phyloP scores from a whole-genome alignment of 441 rosid genomes.

The Eruca vesicaria region DNA sequence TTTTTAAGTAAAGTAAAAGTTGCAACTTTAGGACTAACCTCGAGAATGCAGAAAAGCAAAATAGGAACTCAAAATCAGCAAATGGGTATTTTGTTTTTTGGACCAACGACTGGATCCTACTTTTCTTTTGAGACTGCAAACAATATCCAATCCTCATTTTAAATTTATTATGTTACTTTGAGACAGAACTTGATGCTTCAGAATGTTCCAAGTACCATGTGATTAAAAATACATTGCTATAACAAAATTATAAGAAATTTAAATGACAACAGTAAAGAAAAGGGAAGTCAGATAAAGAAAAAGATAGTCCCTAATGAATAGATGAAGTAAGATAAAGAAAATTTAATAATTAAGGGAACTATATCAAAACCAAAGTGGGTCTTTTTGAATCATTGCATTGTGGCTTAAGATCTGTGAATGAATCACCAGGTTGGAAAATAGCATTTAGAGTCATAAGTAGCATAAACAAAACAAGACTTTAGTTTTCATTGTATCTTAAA shows the following conservation, averaged over 20 bases:
- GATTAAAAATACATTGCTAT: not conserved
- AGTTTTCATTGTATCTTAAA: not conserved
- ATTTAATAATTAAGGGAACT: conserved; percentile 2
- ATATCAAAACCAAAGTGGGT: conserved; percentile 9
- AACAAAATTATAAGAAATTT: not conserved
- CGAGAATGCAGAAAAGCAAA: conserved; percentile 32
- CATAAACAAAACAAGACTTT: conserved; percentile 3
- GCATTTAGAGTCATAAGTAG: conserved; percentile 5
- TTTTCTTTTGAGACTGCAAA: conserved; percentile 24
- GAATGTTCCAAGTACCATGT: conserved; percentile 36
- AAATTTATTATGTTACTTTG: conserved; percentile 30
- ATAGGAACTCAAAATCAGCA: conserved; percentile 33
- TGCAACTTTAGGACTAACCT: conserved; percentile 37
- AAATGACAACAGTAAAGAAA: conserved; percentile 31
- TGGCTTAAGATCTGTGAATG: conserved; percentile 11
- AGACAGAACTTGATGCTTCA: conserved; percentile 35
- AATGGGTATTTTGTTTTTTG: conserved; percentile 33
- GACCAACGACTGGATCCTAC: conserved; percentile 38
- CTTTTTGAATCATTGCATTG: conserved; percentile 33
- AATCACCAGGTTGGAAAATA: conserved; percentile 4
- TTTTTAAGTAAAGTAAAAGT: conserved; percentile 37
- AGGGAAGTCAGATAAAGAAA: conserved; percentile 31
- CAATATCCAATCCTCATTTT: conserved; percentile 28
- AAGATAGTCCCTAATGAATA: conserved; percentile 25
- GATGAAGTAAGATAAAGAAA: not conserved